A percentile compares a stretch with the other conserved stretches of the same genome.
Evolutionary conservation across 495 filamentous ascomycete genomes (phyloP).

Genomic region (Xylaria curta): DNA sequence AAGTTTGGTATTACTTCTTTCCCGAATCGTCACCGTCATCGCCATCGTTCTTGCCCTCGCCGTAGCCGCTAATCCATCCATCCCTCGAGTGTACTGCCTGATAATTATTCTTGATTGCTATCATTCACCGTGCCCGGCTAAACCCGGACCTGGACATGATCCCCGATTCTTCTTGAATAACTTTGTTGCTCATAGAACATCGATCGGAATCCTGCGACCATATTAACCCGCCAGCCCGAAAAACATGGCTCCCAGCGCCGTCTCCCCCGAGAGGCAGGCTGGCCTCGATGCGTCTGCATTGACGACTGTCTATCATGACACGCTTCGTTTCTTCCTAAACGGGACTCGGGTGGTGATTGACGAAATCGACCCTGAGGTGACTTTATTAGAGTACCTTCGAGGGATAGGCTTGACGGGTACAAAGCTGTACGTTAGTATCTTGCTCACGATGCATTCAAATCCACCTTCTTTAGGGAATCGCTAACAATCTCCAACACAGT

Average conservation of each 20-base stretch:
- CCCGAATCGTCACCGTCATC: background rate
- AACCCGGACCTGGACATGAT: background rate
- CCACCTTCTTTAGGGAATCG: constrained; percentile 31
- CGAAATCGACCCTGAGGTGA: constrained; percentile 87
- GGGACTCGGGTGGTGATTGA: constrained; percentile 89
- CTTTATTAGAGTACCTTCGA: constrained; percentile 87
- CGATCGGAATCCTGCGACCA: background rate
- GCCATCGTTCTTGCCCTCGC: background rate
- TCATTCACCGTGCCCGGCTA: background rate
- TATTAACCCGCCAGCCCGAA: constrained; percentile 3
- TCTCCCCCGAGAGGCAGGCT: constrained; percentile 48
- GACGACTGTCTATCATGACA: constrained; percentile 52
- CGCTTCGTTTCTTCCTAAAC: constrained; percentile 89
- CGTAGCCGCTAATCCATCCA: background rate
- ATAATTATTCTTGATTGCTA: background rate
- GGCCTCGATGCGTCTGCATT: constrained; percentile 34
- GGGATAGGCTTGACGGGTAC: constrained; percentile 85
- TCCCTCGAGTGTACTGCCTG: background rate
- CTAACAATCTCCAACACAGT: constrained; percentile 52
- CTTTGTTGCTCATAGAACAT: background rate
- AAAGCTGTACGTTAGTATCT: constrained; percentile 54
- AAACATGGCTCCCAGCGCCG: constrained; percentile 55
- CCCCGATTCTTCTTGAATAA: background rate
- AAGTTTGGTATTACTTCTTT: background rate
- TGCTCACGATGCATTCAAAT: background rate